These are phyloP conservation scores for Penicillium olsonii DNA, from an alignment of 2,329 filamentous ascomycete species.

Conservation along the genomic window DNA sequence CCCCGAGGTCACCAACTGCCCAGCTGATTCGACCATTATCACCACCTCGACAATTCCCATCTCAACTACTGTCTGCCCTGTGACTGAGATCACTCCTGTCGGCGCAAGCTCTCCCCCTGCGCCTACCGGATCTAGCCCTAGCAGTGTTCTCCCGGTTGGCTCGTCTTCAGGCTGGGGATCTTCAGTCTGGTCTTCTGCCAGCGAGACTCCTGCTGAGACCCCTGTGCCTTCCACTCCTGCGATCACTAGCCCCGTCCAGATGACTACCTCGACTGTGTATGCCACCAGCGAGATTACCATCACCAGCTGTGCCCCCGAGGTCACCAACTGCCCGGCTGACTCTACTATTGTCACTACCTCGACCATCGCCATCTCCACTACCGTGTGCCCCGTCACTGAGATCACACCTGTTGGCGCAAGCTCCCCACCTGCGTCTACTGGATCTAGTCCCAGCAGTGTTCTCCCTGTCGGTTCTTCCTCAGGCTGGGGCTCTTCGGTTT, in stretches of 20 bases:
- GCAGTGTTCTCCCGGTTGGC: background rate
- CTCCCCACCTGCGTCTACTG: background rate
- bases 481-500: background rate
- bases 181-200: background rate
- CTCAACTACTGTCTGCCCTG: conserved; percentile 62
- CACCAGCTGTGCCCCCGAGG: conserved; percentile 41
- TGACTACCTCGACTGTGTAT: conserved; percentile 40
- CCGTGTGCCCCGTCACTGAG: conserved; percentile 11
- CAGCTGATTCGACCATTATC: conserved; percentile 50
- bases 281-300: conserved; percentile 39
- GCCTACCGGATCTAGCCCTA: background rate
- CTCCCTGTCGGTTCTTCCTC: background rate
- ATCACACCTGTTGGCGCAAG: conserved; percentile 11
- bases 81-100: conserved; percentile 31
- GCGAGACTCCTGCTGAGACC: background rate
- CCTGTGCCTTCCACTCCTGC: background rate
- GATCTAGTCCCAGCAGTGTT: background rate
- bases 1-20: conserved; percentile 51
- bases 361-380: conserved; percentile 7
- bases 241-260: conserved; percentile 7
- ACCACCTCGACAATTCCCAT: conserved; percentile 58
- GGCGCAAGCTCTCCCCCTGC: background rate
- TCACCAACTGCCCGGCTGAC: conserved; percentile 53
- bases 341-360: conserved; percentile 8
- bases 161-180: background rate